These are phyloP conservation scores for Friedmanniomyces simplex DNA, from an alignment of 495 filamentous ascomycete species.

Conservation along the genomic window DNA sequence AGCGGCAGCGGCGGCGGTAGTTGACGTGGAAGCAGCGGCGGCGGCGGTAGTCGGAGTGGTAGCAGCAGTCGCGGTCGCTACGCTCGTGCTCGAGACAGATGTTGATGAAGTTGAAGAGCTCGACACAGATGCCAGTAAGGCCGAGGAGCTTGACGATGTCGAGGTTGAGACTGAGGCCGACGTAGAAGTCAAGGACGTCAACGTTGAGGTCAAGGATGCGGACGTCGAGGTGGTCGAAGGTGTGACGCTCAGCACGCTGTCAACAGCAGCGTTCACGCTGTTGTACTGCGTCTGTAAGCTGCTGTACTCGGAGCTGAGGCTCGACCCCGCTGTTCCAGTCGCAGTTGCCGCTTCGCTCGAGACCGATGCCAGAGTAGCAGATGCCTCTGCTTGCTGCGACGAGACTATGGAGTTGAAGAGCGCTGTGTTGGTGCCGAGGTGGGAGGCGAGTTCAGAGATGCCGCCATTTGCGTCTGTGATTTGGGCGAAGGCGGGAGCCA, in stretches of 20 bases:
- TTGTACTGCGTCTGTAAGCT: not conserved
- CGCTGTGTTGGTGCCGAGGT: not conserved
- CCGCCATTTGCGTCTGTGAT: not conserved
- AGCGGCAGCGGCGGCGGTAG: not conserved
- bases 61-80: not conserved
- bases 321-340: not conserved
- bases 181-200: not conserved
- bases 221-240: not conserved
- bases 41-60: not conserved
- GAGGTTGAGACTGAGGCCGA: not conserved
- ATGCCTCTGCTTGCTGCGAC: not conserved
- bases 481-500: not conserved
- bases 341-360: not conserved
- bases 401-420: not conserved
- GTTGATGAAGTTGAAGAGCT: not conserved
- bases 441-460: not conserved
- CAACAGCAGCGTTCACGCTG: not conserved
- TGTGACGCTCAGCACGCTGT: not conserved
- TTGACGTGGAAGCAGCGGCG: not conserved
- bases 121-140: too few relatives aligned
- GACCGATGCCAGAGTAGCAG: not conserved
- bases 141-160: too few relatives aligned
- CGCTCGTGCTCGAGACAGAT: not conserved
- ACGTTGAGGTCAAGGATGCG: not conserved
- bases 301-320: not conserved